phyloP scores from a whole-genome alignment of 106 monocot genomes.

The Phalaenopsis equestris region DNA sequence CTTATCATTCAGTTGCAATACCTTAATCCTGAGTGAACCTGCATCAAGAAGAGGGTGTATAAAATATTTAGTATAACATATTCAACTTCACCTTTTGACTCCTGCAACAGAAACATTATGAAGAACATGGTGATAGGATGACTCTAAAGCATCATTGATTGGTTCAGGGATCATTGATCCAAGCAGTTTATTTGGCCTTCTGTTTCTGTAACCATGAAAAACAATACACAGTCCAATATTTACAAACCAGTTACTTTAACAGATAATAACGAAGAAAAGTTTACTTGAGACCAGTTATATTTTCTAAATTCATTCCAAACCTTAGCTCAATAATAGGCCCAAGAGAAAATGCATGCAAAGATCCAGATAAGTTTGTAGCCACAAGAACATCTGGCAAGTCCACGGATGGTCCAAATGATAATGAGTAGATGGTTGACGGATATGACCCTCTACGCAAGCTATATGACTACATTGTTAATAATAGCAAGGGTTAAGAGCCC shows the following conservation, averaged over 20 bases:
- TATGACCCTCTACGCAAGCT: constrained; percentile 88
- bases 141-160: constrained; percentile 67
- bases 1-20: background rate
- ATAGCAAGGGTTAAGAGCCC: background rate
- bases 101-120: constrained; percentile 63
- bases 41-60: background rate
- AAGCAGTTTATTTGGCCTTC: constrained; percentile 40
- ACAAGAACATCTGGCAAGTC: constrained; percentile 88
- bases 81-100: constrained; percentile 53
- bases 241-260: background rate
- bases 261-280: background rate
- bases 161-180: constrained; percentile 72
- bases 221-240: background rate
- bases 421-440: constrained; percentile 87
- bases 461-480: constrained; percentile 59
- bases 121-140: constrained; percentile 76
- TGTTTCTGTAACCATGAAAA: constrained; percentile 8
- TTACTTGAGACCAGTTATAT: background rate
- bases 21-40: too few relatives aligned
- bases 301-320: constrained; percentile 15
- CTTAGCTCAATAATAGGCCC: constrained; percentile 48
- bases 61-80: background rate
- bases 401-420: constrained; percentile 76
- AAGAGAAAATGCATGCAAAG: constrained; percentile 79
- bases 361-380: constrained; percentile 84